Percentiles rank a stretch among this genome's conserved stretches.
These are phyloP conservation scores for Hypomontagnella monticulosa DNA, from an alignment of 495 filamentous ascomycete genomes.

Conservation along the genomic window DNA sequence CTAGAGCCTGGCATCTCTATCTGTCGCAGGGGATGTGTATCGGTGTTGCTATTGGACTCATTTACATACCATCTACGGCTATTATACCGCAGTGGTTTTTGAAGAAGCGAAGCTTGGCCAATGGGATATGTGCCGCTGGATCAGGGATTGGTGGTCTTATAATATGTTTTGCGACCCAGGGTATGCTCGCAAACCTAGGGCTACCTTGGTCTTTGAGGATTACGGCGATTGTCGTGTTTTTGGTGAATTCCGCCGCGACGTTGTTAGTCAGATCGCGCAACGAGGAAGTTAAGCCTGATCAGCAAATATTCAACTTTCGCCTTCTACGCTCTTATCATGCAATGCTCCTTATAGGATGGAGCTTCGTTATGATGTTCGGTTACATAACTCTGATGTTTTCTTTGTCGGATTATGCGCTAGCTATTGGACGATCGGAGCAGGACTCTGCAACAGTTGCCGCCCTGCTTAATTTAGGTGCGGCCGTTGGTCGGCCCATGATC, in stretches of 20 bases:
- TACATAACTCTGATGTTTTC: constrained; percentile 6
- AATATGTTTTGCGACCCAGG: background rate
- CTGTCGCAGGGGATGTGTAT: background rate
- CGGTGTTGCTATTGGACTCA: background rate
- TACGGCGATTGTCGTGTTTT: background rate
- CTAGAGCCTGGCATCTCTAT: background rate
- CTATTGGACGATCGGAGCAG: background rate
- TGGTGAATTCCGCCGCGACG: background rate
- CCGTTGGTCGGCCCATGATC: background rate
- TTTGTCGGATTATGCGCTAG: constrained; percentile 1
- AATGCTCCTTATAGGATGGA: background rate
- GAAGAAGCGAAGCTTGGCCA: background rate
- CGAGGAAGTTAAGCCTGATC: background rate
- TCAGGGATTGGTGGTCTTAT: background rate
- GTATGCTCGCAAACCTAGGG: background rate
- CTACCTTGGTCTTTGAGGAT: background rate
- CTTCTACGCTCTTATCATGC: constrained; percentile 2
- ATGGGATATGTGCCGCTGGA: background rate
- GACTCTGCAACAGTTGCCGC: background rate
- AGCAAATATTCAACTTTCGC: constrained; percentile 1
- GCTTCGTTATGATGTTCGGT: constrained; percentile 5
- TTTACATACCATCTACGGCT: background rate
- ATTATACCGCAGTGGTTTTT: background rate
- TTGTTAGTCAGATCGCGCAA: background rate
- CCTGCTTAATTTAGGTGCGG: background rate